Evolutionary conservation across 2,329 filamentous ascomycete species (phyloP), one percentile per base, ranked within the genome.

Genomic region (Torrubiella hemipterigena): DNA sequence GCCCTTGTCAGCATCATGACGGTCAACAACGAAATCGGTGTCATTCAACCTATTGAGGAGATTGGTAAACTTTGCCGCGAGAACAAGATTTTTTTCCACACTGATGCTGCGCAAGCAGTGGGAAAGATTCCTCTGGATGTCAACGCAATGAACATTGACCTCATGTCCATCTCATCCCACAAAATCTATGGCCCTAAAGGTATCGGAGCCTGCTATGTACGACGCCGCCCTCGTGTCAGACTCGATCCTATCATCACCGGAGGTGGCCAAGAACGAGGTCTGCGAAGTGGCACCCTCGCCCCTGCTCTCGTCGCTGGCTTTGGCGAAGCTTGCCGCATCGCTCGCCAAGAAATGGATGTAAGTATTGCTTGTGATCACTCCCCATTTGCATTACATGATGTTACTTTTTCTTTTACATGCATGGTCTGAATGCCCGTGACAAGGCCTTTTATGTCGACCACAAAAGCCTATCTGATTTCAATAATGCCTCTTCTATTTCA

Each of bases 121-220:
- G 91, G 91, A 51, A 98, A 98, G 67, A 95, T 98, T 30, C 85
- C 87, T 0, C 64, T 98, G 29, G 86, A 95, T 48, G 91, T 98
- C 50, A 95, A 96, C 57, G 82, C 84, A 58, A 89, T 94, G 85
- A 93, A 95, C 56, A 80, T 98, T 42, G 91, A 98, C 53, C 63
- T 98, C 50, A 95, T 98, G 89, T 96, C 89, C 18, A 95, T 98
- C 38, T 96, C 91, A 7, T 87, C 84, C 18, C 91, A 98, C 63
- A 98, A 98, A 62, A 93, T 98, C 33, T 98, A 98, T 52, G 91
- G 91, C 17, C 91, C 91, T 32, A 98, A 94, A 67, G 91, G 91
- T 20, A 83, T 98, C 35, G 91, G 91, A 36, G 91, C 91, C 36
- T 98, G 91, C 61, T 98, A 89, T 50, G 84, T 98, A 29, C 81